These are phyloP conservation scores for Thoreauomyces humboldtii DNA, from an alignment of 192 early-diverging fungal species.

Conservation along the genomic window DNA sequence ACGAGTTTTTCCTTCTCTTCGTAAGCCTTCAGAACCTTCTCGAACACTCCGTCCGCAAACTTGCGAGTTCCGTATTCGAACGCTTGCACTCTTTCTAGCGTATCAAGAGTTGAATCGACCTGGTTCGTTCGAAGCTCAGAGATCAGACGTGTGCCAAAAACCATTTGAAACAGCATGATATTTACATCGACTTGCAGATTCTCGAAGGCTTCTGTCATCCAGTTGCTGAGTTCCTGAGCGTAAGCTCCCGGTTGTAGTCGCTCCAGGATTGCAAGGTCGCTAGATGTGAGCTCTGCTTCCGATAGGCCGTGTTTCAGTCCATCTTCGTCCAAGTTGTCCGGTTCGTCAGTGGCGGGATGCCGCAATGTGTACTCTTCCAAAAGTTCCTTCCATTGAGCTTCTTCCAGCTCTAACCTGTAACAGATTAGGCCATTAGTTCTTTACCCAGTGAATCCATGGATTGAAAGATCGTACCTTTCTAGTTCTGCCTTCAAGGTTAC, in stretches of 20 bases:
- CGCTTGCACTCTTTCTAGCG: neutral
- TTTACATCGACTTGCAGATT: constrained; percentile 5
- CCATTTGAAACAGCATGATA: neutral
- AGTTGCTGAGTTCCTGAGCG: neutral
- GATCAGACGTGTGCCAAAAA: too few relatives aligned
- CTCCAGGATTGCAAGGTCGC: neutral
- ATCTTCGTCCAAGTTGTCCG: neutral
- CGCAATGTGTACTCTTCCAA: neutral
- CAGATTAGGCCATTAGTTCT: neutral
- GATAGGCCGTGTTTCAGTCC: neutral
- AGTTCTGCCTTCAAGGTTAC: constrained; percentile 9
- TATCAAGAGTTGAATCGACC: constrained; percentile 2
- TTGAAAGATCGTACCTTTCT: constrained; percentile 6
- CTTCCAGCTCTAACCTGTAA: neutral
- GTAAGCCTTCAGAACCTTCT: constrained; percentile 15
- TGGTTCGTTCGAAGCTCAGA: too few relatives aligned
- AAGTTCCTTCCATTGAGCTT: neutral
- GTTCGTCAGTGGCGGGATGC: neutral
- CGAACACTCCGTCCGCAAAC: constrained; percentile 21
- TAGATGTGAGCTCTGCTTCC: neutral
- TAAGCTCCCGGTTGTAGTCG: neutral
- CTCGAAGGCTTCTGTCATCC: neutral
- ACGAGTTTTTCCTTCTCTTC: constrained; percentile 12
- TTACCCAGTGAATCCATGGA: too few relatives aligned
- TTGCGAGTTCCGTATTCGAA: constrained; percentile 6